phyloP scores from a whole-genome alignment of 1,139 yeast genomes.

The Lodderomyces margitis region DNA sequence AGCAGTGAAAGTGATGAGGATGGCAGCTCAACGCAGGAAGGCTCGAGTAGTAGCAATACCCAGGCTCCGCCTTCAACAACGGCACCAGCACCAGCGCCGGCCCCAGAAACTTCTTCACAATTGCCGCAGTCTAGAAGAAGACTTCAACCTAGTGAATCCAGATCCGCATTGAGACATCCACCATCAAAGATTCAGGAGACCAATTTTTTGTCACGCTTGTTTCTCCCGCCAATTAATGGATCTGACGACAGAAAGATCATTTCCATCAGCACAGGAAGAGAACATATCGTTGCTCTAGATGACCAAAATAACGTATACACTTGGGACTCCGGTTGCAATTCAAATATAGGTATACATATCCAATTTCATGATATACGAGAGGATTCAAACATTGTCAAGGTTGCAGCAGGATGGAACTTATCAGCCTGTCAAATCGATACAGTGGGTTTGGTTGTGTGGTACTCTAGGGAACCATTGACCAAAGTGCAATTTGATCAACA shows the following conservation, averaged over 20 bases:
- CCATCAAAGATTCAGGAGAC: conserved; percentile 23
- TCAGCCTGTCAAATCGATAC: conserved; percentile 51
- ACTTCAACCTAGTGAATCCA: conserved; percentile 7
- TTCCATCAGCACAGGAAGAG: conserved; percentile 62
- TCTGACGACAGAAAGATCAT: conserved; percentile 29
- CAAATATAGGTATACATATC: conserved; percentile 47
- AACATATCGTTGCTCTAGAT: conserved; percentile 65
- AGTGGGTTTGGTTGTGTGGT: conserved; percentile 65
- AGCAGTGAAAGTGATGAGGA: conserved; percentile 8
- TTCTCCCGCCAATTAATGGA: conserved; percentile 20
- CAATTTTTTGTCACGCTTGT: conserved; percentile 28
- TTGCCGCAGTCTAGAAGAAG: conserved; percentile 12
- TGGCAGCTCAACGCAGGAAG: neutral
- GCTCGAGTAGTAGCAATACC: neutral
- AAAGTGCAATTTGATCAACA: conserved; percentile 21
- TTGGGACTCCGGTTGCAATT: conserved; percentile 57
- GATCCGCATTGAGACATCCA: conserved; percentile 4
- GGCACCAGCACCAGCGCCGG: conserved; percentile 16
- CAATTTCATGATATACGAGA: conserved; percentile 30
- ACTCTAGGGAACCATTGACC: conserved; percentile 36
- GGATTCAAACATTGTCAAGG: conserved; percentile 24
- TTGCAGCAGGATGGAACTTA: conserved; percentile 70
- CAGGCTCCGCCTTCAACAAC: conserved; percentile 16
- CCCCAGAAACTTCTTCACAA: neutral
- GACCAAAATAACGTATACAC: conserved; percentile 50